Evolutionary conservation across 306 rosid species (phyloP).

Genomic region (Delonix regia): DNA sequence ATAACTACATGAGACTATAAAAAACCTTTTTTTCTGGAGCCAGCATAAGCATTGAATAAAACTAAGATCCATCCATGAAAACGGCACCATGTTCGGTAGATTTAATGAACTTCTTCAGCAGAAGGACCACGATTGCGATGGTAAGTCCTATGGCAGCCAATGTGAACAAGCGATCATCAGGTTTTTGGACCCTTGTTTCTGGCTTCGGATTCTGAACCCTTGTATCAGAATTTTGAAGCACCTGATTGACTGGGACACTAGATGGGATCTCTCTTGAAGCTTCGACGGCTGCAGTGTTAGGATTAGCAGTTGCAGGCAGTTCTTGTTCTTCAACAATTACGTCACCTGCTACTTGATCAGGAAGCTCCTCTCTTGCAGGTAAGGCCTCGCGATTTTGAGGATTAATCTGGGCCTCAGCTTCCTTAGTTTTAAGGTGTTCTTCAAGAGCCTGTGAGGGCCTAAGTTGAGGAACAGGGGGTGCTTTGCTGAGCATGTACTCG

Average conservation of each 20-base stretch:
- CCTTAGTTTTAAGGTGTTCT: constrained; percentile 51
- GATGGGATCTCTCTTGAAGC: constrained; percentile 50
- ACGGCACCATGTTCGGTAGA: constrained; percentile 71
- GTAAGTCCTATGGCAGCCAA: constrained; percentile 93
- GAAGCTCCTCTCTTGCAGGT: constrained; percentile 43
- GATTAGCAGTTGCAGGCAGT: constrained; percentile 41
- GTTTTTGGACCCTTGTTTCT: constrained; percentile 53
- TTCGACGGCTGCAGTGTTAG: constrained; percentile 39
- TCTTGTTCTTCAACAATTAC: constrained; percentile 64
- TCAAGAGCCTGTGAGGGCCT: constrained; percentile 48
- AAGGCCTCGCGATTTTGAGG: constrained; percentile 45
- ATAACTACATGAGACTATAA: constrained; percentile 16
- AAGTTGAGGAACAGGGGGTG: constrained; percentile 65
- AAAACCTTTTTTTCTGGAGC: constrained; percentile 26
- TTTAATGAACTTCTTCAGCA: constrained; percentile 85
- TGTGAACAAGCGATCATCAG: constrained; percentile 86
- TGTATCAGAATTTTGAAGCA: constrained; percentile 48
- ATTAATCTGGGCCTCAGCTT: constrained; percentile 42
- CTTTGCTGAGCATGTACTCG: constrained; percentile 83
- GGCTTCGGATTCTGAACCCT: constrained; percentile 56
- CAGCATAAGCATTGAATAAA: constrained; percentile 11
- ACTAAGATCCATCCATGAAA: constrained; percentile 83
- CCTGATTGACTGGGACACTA: constrained; percentile 43
- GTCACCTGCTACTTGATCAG: constrained; percentile 49
- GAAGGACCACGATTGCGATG: constrained; percentile 77